Percentiles rank a stretch among this genome's conserved stretches.
Conservation (phyloP, 345 rosid species). For the Eucalyptus sp. region DNA sequence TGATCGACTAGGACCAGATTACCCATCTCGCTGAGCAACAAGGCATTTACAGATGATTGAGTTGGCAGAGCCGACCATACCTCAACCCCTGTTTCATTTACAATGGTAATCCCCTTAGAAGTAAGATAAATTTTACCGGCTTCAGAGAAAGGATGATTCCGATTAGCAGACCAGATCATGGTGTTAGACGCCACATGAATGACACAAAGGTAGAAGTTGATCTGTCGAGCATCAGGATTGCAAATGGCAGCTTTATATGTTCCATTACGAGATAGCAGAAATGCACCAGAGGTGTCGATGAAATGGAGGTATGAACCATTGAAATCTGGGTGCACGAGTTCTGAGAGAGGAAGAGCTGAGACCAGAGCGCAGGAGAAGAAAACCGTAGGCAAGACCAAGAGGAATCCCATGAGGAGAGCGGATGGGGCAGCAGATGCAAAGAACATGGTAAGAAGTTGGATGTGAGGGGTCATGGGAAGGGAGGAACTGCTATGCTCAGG, state of each 20-base stretch:
- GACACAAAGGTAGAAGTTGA: constrained; percentile 55
- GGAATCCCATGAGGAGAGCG: constrained; percentile 28
- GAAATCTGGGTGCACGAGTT: constrained; percentile 53
- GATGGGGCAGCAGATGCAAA: neutral
- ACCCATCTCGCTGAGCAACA: constrained; percentile 54
- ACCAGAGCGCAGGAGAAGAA: constrained; percentile 26
- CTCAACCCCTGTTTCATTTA: constrained; percentile 25
- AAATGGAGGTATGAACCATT: constrained; percentile 46
- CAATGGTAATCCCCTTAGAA: constrained; percentile 35
- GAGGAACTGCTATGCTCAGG: constrained; percentile 3
- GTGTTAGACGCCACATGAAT: constrained; percentile 42
- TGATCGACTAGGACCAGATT: constrained; percentile 62
- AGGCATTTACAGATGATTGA: constrained; percentile 30
- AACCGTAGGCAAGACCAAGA: constrained; percentile 8
- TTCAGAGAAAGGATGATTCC: constrained; percentile 46
- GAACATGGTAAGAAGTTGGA: neutral
- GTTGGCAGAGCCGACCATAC: constrained; percentile 64
- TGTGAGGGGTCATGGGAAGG: neutral
- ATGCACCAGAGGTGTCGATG: constrained; percentile 41
- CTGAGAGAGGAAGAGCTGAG: constrained; percentile 20
- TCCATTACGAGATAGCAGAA: constrained; percentile 43
- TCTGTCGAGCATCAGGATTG: constrained; percentile 25
- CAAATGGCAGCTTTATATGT: constrained; percentile 58
- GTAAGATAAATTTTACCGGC: constrained; percentile 56
- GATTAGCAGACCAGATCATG: constrained; percentile 82